Conservation (phyloP, 176 grass and related monocot species). For the Triticum dicoccoides region DNA sequence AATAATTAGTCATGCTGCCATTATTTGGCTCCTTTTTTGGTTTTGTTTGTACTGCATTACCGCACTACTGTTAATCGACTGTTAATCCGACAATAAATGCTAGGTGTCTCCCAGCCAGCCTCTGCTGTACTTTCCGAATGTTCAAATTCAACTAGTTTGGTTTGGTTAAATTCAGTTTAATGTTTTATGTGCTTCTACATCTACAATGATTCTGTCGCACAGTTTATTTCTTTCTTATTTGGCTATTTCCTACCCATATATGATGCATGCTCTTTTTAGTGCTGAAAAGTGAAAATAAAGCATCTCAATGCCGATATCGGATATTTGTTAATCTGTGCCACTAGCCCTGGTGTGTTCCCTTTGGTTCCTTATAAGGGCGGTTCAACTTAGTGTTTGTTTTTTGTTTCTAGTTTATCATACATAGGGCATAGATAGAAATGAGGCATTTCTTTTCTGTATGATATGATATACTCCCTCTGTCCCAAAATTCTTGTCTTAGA, state of each 20-base stretch:
- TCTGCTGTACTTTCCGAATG: background rate
- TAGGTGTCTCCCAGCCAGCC: background rate
- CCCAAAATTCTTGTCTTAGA: too few species aligned
- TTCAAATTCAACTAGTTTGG: background rate
- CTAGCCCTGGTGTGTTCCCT: background rate
- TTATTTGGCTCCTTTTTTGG: slow-evolving; percentile 4
- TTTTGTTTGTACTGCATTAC: background rate
- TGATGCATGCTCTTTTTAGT: background rate
- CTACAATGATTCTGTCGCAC: background rate
- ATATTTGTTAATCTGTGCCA: background rate
- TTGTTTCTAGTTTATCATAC: background rate
- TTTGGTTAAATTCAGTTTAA: background rate
- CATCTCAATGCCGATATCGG: background rate
- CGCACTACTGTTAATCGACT: background rate
- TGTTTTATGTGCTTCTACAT: background rate
- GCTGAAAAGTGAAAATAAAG: background rate
- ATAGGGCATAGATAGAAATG: background rate
- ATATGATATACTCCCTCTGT: background rate
- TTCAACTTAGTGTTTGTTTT: background rate
- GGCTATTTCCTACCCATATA: background rate
- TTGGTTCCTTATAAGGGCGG: background rate
- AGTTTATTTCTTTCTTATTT: background rate
- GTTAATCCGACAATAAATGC: background rate
- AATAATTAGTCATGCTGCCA: background rate
- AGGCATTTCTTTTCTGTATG: background rate